Evolutionary conservation across 1,284 basidiomycete species (phyloP).

Genomic region (Ganoderma lingzhi): DNA sequence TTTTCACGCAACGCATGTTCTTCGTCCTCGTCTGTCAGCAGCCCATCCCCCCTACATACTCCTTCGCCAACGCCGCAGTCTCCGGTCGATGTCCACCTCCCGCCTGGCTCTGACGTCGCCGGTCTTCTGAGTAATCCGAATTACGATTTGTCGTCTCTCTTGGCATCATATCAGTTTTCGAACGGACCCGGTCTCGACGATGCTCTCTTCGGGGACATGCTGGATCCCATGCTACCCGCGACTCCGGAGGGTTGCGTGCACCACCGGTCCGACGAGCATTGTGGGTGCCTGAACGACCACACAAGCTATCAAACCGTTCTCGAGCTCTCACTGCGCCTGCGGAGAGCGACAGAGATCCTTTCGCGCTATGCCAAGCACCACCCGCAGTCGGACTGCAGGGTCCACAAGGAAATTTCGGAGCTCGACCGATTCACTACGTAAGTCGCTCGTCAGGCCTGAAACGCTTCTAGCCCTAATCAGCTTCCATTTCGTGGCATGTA

Average conservation of each 20-base stretch:
- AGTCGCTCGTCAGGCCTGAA: constrained; percentile 35
- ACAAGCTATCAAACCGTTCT: constrained; percentile 63
- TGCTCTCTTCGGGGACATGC: constrained; percentile 36
- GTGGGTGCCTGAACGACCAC: constrained; percentile 64
- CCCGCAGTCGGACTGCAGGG: constrained; percentile 52
- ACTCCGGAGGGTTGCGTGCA: constrained; percentile 28
- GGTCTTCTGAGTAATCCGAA: constrained; percentile 28
- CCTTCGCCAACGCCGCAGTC: constrained; percentile 29
- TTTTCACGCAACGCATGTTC: constrained; percentile 14
- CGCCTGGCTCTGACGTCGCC: constrained; percentile 18
- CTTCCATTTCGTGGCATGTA: constrained; percentile 27
- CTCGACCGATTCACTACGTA: constrained; percentile 66
- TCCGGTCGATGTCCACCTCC: constrained; percentile 26
- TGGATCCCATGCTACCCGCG: constrained; percentile 35
- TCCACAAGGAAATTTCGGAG: constrained; percentile 62
- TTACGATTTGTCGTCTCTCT: constrained; percentile 38
- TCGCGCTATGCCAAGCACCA: constrained; percentile 58
- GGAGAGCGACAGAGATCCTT: constrained; percentile 64
- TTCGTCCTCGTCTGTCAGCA: constrained; percentile 27
- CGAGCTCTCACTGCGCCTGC: constrained; percentile 66
- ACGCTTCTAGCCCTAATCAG: constrained; percentile 24
- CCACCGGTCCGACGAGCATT: constrained; percentile 47
- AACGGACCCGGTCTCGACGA: constrained; percentile 31
- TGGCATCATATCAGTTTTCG: constrained; percentile 35
- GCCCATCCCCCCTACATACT: constrained; percentile 32